Conservation (phyloP, 345 rosid species). For the Acer negundo region DNA sequence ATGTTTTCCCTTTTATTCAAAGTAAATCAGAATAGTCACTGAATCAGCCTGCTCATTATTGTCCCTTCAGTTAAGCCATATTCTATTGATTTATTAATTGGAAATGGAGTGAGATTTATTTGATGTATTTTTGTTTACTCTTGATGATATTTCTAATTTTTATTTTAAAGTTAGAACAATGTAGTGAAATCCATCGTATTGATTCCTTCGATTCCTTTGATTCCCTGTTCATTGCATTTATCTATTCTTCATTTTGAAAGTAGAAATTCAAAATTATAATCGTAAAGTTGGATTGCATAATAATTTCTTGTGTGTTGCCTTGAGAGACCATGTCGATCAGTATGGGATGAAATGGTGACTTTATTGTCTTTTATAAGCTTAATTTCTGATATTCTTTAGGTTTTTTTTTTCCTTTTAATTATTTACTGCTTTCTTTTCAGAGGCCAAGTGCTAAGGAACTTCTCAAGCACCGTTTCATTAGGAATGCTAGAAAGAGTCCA, state of each 20-base stretch:
- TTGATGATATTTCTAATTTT: not conserved
- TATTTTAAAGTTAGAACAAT: not conserved
- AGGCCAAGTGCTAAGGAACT: conserved; percentile 97
- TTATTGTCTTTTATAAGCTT: conserved; percentile 18
- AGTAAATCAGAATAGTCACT: not conserved
- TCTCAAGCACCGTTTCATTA: conserved; percentile 87
- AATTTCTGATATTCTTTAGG: conserved; percentile 10
- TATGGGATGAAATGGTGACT: conserved; percentile 16
- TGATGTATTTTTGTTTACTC: not conserved
- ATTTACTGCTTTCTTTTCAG: conserved; percentile 48
- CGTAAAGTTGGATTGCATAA: not conserved
- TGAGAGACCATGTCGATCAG: not conserved
- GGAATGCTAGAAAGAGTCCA: conserved; percentile 80
- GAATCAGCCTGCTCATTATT: not conserved
- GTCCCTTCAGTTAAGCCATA: not conserved
- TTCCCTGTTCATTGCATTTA: not conserved
- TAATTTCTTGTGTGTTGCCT: not conserved
- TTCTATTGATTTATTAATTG: not conserved
- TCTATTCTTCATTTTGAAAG: not conserved
- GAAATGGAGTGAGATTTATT: not conserved
- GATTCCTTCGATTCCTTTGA: not conserved
- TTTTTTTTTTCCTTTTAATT: conserved; percentile 14
- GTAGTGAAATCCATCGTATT: not conserved
- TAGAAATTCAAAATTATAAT: conserved; percentile 3
- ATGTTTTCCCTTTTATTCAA: not conserved